Evolutionary conservation across 805 yeast species (phyloP).

Genomic region (Grigorovia jiainica): DNA sequence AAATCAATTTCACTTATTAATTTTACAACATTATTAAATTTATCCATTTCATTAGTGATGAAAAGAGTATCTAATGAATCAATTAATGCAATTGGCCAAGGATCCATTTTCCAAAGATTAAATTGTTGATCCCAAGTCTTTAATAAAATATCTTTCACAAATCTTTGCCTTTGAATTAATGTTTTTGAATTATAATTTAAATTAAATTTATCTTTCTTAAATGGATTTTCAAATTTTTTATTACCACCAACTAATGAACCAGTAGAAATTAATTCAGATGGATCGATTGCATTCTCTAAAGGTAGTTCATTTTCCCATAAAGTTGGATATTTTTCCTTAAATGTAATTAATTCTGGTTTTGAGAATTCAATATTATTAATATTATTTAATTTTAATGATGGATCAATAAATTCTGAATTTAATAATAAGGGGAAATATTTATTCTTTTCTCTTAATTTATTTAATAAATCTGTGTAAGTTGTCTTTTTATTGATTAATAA

Average conservation of each 20-base stretch:
- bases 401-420: conserved; percentile 14
- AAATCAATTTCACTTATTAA: conserved; percentile 33
- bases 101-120: conserved; percentile 2
- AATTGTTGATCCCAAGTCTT: conserved; percentile 33
- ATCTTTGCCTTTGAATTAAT: not conserved
- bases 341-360: not conserved
- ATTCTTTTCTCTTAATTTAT: conserved; percentile 26
- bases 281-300: conserved; percentile 1
- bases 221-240: not conserved
- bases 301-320: conserved; percentile 21
- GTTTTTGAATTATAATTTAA: not conserved
- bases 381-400: conserved; percentile 8
- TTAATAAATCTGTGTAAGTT: not conserved
- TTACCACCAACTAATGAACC: not conserved
- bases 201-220: not conserved
- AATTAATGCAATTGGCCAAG: conserved; percentile 41
- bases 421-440: conserved; percentile 32
- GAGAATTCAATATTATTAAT: conserved; percentile 3
- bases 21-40: conserved; percentile 32
- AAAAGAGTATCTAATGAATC: conserved; percentile 45
- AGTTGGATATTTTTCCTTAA: conserved; percentile 19
- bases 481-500: not conserved
- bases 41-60: conserved; percentile 35
- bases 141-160: not conserved
- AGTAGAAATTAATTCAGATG: not conserved